Evolutionary conservation across 139 green algal species (phyloP), one percentile per base, ranked within the genome.

Genomic region (Gonium pectorale): DNA sequence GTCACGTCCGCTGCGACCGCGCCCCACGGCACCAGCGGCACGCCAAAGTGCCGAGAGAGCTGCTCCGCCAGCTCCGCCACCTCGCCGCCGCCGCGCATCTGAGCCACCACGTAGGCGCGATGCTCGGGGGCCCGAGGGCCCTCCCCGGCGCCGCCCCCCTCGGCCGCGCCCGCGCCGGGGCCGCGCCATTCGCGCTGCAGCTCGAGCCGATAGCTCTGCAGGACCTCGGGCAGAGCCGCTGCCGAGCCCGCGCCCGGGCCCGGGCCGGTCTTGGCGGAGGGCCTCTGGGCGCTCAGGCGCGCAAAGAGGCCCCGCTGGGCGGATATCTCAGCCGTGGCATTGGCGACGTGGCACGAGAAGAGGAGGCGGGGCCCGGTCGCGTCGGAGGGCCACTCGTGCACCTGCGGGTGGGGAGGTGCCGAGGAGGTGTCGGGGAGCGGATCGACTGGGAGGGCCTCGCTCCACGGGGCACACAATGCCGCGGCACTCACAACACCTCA

Each of bases 21-120:
- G 17, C 67, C 91, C 92, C 92, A 97, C 0, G 94, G 87, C 8
- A 94, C 72, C 22, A 97, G 83, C 9, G 93, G 81, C 64, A 92
- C 88, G 0, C 88, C 85, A 59, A 95, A 93, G 33, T 87, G 73
- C 41, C 71, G 22, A 13, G 78, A 77, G 27, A 90, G 85, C 52
- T 88, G 26, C 49, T 62, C 35, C 22, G 91, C 89, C 60, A 93
- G 31, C 17, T 72, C 78, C 26, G 81, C 88, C 22, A 60, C 70
- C 13, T 49, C 24, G n/a, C 88, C 87, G 22, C 74, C 88, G 26
- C 84, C 92, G 38, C 67, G 68, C 11, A 78, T 29, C 85, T 95
- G 92, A 17, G 64, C 83, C 24, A 95, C 67, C 11, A 94, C 67
- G 67, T 89, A 95, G 3, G 40, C 77, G 77, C 35, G 54, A 29